Base-by-base conservation (phyloP, 2,329 filamentous ascomycete species). In the Penicillium sp. region DNA sequence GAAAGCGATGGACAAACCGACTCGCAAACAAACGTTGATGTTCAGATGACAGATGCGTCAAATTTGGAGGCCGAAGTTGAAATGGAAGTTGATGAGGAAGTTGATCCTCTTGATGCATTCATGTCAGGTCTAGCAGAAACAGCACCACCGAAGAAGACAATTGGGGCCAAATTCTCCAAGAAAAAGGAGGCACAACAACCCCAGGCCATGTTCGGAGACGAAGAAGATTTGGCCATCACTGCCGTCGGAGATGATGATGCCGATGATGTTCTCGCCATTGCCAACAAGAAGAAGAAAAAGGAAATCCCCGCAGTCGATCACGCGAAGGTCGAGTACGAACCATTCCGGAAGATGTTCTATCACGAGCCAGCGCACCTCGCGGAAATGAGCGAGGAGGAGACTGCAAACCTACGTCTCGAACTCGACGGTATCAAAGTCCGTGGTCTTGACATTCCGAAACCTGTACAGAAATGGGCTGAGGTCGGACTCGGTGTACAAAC, bases 101-200 rank as follows among this genome's bases (percentile, higher is more conserved):
- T 94, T 33, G 94, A 99, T 71, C 91, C 94, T 7, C 79, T 99
- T 35, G 94, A 99, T 76, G 93, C 92, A n/a, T 99, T 95, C 77
- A 99, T 99, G 94, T 88, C 86, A 50, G 85, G 83, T 57, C 79
- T 89, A 48, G 77, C 77, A 3, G 81, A 85, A 53, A 73, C 82
- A 15, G 73, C 73, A 43, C 74, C 77, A 9, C 67, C 72, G n/a
- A 78, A 75, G 55, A 77, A 75, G 59, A 67, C 57, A 9, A 63
- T 61, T 44, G 67, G 72, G 49, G 58, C 66, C 18, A 75, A 67
- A 15, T 73, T 70, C 35, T 65, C 68, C 11, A 77, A 75, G 56
- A 78, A 81, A 58, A 83, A 83, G 63, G 72, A 80, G 18, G 37
- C 18, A 22, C n/a, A 42, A 43, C 85, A 90, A 66, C 90, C 90